Evolutionary conservation across 2,329 filamentous ascomycete species (phyloP).

Genomic region (Apiospora marii): DNA sequence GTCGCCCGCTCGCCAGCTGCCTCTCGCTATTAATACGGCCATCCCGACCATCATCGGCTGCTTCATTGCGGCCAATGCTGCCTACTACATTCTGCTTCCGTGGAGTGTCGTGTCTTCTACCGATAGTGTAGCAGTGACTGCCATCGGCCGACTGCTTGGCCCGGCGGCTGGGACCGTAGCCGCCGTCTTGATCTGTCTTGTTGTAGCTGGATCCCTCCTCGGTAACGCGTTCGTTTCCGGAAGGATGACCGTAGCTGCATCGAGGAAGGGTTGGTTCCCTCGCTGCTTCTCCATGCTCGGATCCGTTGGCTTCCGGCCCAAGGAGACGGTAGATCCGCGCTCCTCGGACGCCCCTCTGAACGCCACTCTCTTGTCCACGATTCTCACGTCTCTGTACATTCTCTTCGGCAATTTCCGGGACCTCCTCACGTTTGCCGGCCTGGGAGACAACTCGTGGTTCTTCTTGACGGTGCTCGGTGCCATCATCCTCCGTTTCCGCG

Average conservation of each 20-base stretch:
- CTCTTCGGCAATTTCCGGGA: slow-evolving; percentile 67
- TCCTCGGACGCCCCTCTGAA: slow-evolving; percentile 61
- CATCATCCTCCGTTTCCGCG: slow-evolving; percentile 62
- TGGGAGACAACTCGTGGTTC: slow-evolving; percentile 70
- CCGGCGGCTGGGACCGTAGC: slow-evolving; percentile 59
- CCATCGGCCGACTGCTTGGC: slow-evolving; percentile 62
- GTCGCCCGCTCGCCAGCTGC: slow-evolving; percentile 60
- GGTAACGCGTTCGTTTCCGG: slow-evolving; percentile 70
- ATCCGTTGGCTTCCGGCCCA: slow-evolving; percentile 44
- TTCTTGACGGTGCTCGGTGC: slow-evolving; percentile 68
- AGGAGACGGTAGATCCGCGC: slow-evolving; percentile 25
- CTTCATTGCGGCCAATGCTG: slow-evolving; percentile 66
- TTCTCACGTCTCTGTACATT: slow-evolving; percentile 64
- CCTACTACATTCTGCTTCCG: slow-evolving; percentile 69
- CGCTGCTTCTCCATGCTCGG: slow-evolving; percentile 54
- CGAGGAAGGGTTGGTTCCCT: slow-evolving; percentile 47
- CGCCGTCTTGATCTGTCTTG: slow-evolving; percentile 64
- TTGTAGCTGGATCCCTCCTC: slow-evolving; percentile 67
- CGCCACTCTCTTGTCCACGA: slow-evolving; percentile 57
- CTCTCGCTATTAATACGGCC: slow-evolving; percentile 67
- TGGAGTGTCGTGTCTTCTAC: slow-evolving; percentile 65
- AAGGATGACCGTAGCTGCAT: slow-evolving; percentile 67
- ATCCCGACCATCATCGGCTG: slow-evolving; percentile 66
- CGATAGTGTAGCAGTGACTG: slow-evolving; percentile 70
- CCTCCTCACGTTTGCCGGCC: slow-evolving; percentile 66